A percentile compares a stretch with the other conserved stretches of the same genome.
These are phyloP conservation scores for Neurospora sp. DNA, from an alignment of 495 filamentous ascomycete genomes.

Conservation along the genomic window DNA sequence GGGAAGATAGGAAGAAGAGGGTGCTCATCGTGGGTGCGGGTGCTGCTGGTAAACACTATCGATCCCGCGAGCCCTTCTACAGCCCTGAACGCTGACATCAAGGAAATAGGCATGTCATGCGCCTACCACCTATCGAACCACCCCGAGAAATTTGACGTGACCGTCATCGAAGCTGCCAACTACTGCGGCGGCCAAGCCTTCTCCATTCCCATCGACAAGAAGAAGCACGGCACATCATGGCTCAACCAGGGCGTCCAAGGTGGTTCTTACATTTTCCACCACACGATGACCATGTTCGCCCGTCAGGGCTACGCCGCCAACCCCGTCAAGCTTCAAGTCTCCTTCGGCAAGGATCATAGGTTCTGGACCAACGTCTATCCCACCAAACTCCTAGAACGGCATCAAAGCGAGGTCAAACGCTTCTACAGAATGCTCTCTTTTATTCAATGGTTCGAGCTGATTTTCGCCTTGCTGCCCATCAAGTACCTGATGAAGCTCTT, in stretches of 20 bases:
- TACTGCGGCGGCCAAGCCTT: constrained; percentile 76
- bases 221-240: constrained; percentile 60
- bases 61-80: not conserved
- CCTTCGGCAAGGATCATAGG: constrained; percentile 65
- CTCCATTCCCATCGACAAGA: constrained; percentile 61
- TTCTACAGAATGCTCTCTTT: constrained; percentile 56
- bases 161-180: constrained; percentile 55
- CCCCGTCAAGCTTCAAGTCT: constrained; percentile 65
- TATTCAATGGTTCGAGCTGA: constrained; percentile 57
- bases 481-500: constrained; percentile 59
- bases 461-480: constrained; percentile 68
- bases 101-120: constrained; percentile 47
- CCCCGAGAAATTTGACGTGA: constrained; percentile 63
- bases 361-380: constrained; percentile 84
- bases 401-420: constrained; percentile 55
- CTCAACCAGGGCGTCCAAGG: constrained; percentile 83
- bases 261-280: constrained; percentile 68
- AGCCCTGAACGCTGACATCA: not conserved
- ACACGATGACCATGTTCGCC: constrained; percentile 70
- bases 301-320: constrained; percentile 57
- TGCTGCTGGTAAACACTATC: constrained; percentile 39
- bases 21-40: constrained; percentile 55
- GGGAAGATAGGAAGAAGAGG: constrained; percentile 23
- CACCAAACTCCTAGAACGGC: constrained; percentile 51
- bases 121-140: constrained; percentile 65